phyloP scores from a whole-genome alignment of 139 green algal genomes.

The Ulvella scutata region DNA sequence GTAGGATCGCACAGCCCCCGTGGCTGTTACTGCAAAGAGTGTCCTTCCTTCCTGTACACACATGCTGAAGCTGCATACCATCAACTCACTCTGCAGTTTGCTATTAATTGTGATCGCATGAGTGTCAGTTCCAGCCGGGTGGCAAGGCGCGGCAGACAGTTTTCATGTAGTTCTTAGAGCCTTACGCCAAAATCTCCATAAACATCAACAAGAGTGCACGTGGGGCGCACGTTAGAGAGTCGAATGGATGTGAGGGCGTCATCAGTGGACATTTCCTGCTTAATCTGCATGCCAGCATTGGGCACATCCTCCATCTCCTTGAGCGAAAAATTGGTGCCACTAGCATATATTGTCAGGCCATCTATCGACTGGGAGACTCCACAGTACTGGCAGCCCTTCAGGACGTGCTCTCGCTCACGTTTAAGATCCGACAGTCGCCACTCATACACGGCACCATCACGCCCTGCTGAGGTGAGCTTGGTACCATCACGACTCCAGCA shows the following conservation, averaged over 20 bases:
- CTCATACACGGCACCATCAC: conserved; percentile 81
- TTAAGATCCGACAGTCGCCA: conserved; percentile 66
- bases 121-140: too few relatives aligned
- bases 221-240: not conserved
- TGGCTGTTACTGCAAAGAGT: conserved; percentile 66
- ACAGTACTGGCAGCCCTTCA: conserved; percentile 53
- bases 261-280: conserved; percentile 51
- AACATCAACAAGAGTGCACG: not conserved
- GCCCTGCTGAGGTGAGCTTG: conserved; percentile 51
- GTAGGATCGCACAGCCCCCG: conserved; percentile 60
- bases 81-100: too few relatives aligned
- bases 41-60: conserved; percentile 17
- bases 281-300: conserved; percentile 42
- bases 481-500: conserved; percentile 54
- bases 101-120: too few relatives aligned
- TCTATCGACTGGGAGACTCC: conserved; percentile 39
- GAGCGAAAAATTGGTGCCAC: conserved; percentile 54
- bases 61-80: too few relatives aligned
- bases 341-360: conserved; percentile 41
- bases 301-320: conserved; percentile 64
- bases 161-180: too few relatives aligned
- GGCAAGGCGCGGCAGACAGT: too few relatives aligned
- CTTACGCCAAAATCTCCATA: not conserved
- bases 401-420: conserved; percentile 39
- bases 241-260: conserved; percentile 30